phyloP scores from a whole-genome alignment of 2,329 filamentous ascomycete genomes.

The Epichloe elymi region DNA sequence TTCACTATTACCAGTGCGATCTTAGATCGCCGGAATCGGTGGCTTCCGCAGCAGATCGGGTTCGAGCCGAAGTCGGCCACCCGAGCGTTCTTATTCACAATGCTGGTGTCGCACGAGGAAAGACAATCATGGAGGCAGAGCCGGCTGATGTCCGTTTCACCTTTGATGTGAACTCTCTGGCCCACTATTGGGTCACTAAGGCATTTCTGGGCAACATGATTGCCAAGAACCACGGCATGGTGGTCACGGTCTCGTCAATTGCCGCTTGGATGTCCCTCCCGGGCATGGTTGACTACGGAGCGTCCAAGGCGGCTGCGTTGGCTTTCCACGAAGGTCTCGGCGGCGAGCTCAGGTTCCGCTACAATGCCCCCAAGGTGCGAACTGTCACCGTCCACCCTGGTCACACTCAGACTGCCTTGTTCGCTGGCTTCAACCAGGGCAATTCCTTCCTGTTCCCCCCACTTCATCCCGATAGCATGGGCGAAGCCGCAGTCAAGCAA shows the following conservation, averaged over 20 bases:
- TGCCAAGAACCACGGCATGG: constrained; percentile 52
- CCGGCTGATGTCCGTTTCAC: constrained; percentile 50
- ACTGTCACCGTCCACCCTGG: constrained; percentile 52
- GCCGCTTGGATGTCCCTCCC: constrained; percentile 49
- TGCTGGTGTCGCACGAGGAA: constrained; percentile 50
- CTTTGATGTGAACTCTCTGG: constrained; percentile 57
- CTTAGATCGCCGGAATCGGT: constrained; percentile 46
- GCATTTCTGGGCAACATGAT: constrained; percentile 57
- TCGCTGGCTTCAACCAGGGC: constrained; percentile 42
- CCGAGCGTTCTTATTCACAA: constrained; percentile 64
- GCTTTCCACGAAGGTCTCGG: constrained; percentile 55
- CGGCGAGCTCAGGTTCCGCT: constrained; percentile 43
- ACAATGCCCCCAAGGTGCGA: constrained; percentile 49
- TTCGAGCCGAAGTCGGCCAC: constrained; percentile 43
- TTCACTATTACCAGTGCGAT: constrained; percentile 60
- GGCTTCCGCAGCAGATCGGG: constrained; percentile 32
- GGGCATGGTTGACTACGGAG: constrained; percentile 54
- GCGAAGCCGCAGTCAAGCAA: constrained; percentile 34
- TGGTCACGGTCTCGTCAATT: constrained; percentile 56
- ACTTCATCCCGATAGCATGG: constrained; percentile 27
- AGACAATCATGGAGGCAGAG: constrained; percentile 44
- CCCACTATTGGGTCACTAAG: constrained; percentile 53
- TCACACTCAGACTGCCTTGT: constrained; percentile 23
- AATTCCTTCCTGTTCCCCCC: constrained; percentile 20
- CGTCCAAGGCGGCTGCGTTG: constrained; percentile 52